Evolutionary conservation across 2,329 filamentous ascomycete genomes (phyloP).

Genomic region (Paecilomyces sp.): DNA sequence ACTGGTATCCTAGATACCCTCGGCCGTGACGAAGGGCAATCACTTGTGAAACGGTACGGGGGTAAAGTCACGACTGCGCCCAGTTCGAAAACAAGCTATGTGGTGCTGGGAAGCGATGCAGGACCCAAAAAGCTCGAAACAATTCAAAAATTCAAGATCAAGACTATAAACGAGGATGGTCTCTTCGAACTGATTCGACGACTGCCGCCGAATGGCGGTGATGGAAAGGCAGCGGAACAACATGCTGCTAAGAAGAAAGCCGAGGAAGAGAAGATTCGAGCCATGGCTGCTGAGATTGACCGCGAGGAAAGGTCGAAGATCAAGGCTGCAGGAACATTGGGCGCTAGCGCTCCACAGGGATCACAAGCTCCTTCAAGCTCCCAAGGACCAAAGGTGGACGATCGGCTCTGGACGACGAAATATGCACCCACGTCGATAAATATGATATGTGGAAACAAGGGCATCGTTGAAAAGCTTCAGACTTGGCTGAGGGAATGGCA

Average conservation of each 20-base stretch:
- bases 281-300: conserved; percentile 80
- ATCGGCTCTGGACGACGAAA: conserved; percentile 85
- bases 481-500: conserved; percentile 79
- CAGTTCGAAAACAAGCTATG: conserved; percentile 88
- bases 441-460: conserved; percentile 95
- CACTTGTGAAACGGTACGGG: conserved; percentile 84
- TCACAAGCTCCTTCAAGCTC: conserved; percentile 42
- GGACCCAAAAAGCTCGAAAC: conserved; percentile 89
- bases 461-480: conserved; percentile 80
- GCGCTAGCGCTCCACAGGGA: conserved; percentile 23
- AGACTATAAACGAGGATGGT: conserved; percentile 90
- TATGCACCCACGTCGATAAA: conserved; percentile 79
- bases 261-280: conserved; percentile 74
- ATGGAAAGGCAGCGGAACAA: conserved; percentile 80
- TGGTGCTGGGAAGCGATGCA: conserved; percentile 84
- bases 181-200: conserved; percentile 76
- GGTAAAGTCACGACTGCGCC: conserved; percentile 81
- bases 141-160: conserved; percentile 71
- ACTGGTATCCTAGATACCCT: conserved; percentile 79
- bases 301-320: conserved; percentile 60
- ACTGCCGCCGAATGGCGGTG: conserved; percentile 79
- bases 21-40: conserved; percentile 75
- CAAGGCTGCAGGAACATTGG: conserved; percentile 38
- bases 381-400: conserved; percentile 40
- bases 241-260: conserved; percentile 75